Conservation (phyloP, 108 stramenopile genomes). For the Fragilariopsis cylindrus region DNA sequence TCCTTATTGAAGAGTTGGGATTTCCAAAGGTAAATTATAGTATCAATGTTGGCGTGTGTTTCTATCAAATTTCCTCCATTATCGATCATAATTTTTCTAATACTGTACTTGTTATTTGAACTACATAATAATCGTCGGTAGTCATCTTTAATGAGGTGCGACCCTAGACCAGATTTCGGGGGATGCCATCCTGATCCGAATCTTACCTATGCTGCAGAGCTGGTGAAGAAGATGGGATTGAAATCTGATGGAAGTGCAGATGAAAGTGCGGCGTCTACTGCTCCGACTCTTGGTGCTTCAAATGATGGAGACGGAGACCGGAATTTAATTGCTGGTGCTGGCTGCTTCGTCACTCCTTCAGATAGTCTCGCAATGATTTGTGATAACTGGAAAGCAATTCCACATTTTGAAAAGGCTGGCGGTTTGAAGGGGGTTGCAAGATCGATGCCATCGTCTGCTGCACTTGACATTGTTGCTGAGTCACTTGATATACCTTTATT, state of each 20-base stretch:
- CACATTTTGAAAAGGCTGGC: conserved; percentile 89
- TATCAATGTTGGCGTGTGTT: neutral
- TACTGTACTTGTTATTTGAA: conserved; percentile 1
- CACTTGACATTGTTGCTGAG: conserved; percentile 94
- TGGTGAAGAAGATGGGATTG: conserved; percentile 92
- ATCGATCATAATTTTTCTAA: neutral
- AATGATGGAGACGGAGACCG: conserved; percentile 99
- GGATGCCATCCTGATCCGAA: conserved; percentile 99
- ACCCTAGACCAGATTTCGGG: conserved; percentile 95
- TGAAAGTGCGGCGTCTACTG: conserved; percentile 32
- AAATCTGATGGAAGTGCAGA: conserved; percentile 78
- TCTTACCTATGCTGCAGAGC: conserved; percentile 93
- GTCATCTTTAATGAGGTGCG: conserved; percentile 82
- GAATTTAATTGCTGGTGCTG: conserved; percentile 96
- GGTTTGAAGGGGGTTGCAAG: conserved; percentile 95
- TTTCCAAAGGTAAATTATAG: conserved; percentile 60
- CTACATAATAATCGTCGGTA: conserved; percentile 16
- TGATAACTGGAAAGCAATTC: conserved; percentile 94
- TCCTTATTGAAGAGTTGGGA: conserved; percentile 95
- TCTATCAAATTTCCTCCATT: neutral
- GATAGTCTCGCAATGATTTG: conserved; percentile 97
- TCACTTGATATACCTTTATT: conserved; percentile 85
- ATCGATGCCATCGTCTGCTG: conserved; percentile 98
- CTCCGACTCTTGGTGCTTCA: conserved; percentile 93
- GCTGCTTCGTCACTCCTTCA: conserved; percentile 98